Conservation (phyloP, 805 yeast species). For the Candida khao-thaluensis region DNA sequence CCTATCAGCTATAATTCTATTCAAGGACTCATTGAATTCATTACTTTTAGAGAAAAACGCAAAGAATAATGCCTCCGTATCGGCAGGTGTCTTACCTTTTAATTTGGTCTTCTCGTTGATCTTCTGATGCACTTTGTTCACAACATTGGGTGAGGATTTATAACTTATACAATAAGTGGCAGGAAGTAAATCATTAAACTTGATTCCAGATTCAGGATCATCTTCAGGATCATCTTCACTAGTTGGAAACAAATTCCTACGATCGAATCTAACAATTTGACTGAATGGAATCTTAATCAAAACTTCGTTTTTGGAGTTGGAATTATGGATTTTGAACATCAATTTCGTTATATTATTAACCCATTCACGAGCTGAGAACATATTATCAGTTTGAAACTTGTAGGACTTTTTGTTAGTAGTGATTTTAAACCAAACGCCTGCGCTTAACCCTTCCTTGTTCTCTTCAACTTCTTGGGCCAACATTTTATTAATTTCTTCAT, state of each 20-base stretch:
- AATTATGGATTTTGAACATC: slow-evolving; percentile 59
- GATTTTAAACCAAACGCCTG: slow-evolving; percentile 55
- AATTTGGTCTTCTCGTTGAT: slow-evolving; percentile 10
- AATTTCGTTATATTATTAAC: slow-evolving; percentile 69
- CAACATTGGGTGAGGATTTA: not conserved
- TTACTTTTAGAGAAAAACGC: slow-evolving; percentile 59
- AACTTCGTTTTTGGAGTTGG: slow-evolving; percentile 70
- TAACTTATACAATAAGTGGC: slow-evolving; percentile 9
- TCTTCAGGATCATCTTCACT: slow-evolving; percentile 7
- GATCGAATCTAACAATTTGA: slow-evolving; percentile 62
- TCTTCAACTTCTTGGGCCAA: slow-evolving; percentile 27
- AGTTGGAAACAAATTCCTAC: slow-evolving; percentile 30
- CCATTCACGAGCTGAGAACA: slow-evolving; percentile 79
- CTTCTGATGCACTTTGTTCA: slow-evolving; percentile 10
- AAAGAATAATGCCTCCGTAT: slow-evolving; percentile 65
- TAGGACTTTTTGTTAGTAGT: slow-evolving; percentile 57
- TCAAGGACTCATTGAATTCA: slow-evolving; percentile 41
- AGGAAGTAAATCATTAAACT: slow-evolving; percentile 12
- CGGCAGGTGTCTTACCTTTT: slow-evolving; percentile 1
- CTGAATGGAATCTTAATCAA: slow-evolving; percentile 73
- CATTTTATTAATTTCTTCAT: slow-evolving; percentile 23
- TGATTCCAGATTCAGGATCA: slow-evolving; percentile 10
- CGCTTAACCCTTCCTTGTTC: slow-evolving; percentile 23
- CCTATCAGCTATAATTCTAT: slow-evolving; percentile 22
- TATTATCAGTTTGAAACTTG: slow-evolving; percentile 70